phyloP scores from a whole-genome alignment of 805 yeast genomes.

The Schwanniomyces vanrijiae region DNA sequence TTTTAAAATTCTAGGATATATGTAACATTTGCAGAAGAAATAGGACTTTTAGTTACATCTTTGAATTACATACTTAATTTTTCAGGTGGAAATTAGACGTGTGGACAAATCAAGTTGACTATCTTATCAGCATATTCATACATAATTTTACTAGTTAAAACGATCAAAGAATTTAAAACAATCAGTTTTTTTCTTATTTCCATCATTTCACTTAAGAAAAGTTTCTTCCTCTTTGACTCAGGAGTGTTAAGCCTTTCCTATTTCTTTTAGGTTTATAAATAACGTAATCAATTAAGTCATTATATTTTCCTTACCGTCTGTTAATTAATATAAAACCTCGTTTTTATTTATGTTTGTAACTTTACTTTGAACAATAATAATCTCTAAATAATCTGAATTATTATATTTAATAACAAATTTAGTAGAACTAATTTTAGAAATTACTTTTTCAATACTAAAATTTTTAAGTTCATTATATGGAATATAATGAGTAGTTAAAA shows the following conservation, averaged over 20 bases:
- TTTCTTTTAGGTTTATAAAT: slow-evolving; percentile 51
- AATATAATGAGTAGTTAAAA: slow-evolving; percentile 38
- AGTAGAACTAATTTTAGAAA: not conserved
- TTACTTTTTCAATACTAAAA: slow-evolving; percentile 24
- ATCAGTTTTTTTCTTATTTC: slow-evolving; percentile 29
- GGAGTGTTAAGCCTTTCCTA: slow-evolving; percentile 57
- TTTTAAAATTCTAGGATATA: slow-evolving; percentile 27
- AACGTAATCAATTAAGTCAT: slow-evolving; percentile 47
- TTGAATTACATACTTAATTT: slow-evolving; percentile 32
- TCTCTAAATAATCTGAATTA: slow-evolving; percentile 7
- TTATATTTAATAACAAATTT: not conserved
- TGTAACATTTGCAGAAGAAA: slow-evolving; percentile 26
- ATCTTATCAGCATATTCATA: slow-evolving; percentile 28
- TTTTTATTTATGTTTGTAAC: slow-evolving; percentile 24
- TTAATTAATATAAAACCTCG: slow-evolving; percentile 25
- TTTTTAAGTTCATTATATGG: slow-evolving; percentile 29
- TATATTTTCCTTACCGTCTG: slow-evolving; percentile 4
- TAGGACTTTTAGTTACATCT: slow-evolving; percentile 22
- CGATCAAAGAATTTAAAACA: slow-evolving; percentile 28
- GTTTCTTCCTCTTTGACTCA: slow-evolving; percentile 34
- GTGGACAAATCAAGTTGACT: slow-evolving; percentile 41
- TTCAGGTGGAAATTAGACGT: slow-evolving; percentile 36
- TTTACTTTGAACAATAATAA: slow-evolving; percentile 34
- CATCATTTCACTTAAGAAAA: slow-evolving; percentile 44
- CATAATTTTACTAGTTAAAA: slow-evolving; percentile 43